Evolutionary conservation across 345 rosid genomes (phyloP).

Genomic region (Aegle marmelos): DNA sequence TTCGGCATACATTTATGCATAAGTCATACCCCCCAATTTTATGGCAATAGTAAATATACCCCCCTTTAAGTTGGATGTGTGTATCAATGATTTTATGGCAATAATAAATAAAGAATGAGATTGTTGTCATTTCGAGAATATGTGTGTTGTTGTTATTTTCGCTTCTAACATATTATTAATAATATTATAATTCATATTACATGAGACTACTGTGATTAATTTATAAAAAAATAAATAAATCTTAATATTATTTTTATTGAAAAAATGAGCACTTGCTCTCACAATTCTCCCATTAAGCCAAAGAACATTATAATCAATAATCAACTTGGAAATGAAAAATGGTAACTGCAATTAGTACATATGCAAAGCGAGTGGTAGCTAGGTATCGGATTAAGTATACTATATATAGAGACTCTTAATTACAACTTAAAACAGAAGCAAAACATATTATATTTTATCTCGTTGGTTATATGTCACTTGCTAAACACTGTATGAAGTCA

Average conservation of each 20-base stretch:
- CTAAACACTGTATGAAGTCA: background rate
- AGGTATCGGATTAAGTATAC: background rate
- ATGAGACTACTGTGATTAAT: fast-evolving
- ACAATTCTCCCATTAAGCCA: fast-evolving
- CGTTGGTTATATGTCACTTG: background rate
- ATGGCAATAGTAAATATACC: background rate
- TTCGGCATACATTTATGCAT: background rate
- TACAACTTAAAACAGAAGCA: constrained; percentile 7
- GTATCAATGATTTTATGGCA: background rate
- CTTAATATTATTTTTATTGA: too few relatives aligned
- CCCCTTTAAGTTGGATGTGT: too few relatives aligned
- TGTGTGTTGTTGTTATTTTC: background rate
- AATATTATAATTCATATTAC: too few relatives aligned
- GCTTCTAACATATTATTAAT: too few relatives aligned
- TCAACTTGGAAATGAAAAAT: background rate
- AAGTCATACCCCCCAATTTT: too few relatives aligned
- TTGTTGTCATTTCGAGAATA: background rate
- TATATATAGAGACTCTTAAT: background rate
- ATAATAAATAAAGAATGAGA: background rate
- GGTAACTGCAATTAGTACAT: background rate
- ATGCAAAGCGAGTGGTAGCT: background rate
- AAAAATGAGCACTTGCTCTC: too few relatives aligned
- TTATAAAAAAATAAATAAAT: too few relatives aligned
- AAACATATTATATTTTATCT: background rate
- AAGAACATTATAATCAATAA: background rate